Conservation (phyloP, 192 early-diverging fungal genomes). For the Mortierella alpina region DNA sequence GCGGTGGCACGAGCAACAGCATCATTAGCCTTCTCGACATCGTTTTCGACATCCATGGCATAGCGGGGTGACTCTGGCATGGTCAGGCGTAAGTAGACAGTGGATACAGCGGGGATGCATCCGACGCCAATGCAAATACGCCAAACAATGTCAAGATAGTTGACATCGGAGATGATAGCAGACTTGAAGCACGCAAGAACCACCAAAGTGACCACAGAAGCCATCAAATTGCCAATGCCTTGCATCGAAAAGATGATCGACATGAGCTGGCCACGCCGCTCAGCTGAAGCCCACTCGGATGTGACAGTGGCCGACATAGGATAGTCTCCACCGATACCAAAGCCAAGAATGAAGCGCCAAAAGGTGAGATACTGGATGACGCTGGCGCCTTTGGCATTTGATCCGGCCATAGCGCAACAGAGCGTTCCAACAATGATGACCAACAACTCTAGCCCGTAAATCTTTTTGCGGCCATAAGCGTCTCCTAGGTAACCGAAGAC, state of each 20-base stretch:
- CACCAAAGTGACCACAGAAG: conserved; percentile 76
- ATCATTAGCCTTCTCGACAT: conserved; percentile 55
- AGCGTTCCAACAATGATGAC: conserved; percentile 92
- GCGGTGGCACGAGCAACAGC: conserved; percentile 59
- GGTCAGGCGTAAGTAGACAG: conserved; percentile 89
- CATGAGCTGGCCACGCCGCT: conserved; percentile 86
- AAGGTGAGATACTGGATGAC: conserved; percentile 69
- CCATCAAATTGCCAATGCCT: conserved; percentile 86
- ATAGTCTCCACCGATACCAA: conserved; percentile 87
- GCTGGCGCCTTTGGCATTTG: conserved; percentile 72
- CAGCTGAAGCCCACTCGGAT: conserved; percentile 85
- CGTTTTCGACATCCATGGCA: conserved; percentile 61
- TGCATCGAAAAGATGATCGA: conserved; percentile 91
- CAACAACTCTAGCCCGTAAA: conserved; percentile 90
- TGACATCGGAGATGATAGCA: conserved; percentile 68
- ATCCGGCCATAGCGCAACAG: conserved; percentile 80
- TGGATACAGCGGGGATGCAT: conserved; percentile 77
- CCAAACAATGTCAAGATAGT: conserved; percentile 89
- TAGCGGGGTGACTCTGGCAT: conserved; percentile 93
- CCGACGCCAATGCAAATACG: conserved; percentile 85
- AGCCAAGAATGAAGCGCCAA: conserved; percentile 82
- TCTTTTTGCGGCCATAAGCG: conserved; percentile 88
- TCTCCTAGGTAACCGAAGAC: conserved; percentile 87
- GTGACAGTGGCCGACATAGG: conserved; percentile 90
- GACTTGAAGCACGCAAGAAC: conserved; percentile 76